Conservation (phyloP, 169 alveolate species). For the Eimeria maxima region DNA sequence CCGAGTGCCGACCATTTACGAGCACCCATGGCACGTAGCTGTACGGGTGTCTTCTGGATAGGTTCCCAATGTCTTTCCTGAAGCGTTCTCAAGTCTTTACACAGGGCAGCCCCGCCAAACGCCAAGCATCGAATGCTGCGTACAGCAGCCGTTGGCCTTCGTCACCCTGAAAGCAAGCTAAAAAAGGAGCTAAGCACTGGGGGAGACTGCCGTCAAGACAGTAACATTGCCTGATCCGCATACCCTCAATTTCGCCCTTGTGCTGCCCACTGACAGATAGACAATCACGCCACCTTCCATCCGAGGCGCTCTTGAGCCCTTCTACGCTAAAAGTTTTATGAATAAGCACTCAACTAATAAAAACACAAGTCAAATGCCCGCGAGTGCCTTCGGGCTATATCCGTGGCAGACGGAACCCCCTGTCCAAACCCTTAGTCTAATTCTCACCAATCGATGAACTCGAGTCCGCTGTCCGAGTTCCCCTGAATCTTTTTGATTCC, state of each 20-base stretch:
- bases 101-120: not conserved
- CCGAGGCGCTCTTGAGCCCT: slow-evolving; percentile 17
- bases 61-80: slow-evolving; percentile 49
- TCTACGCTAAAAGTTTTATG: slow-evolving; percentile 11
- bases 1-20: slow-evolving; percentile 23
- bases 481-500: slow-evolving; percentile 47
- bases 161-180: slow-evolving; percentile 62
- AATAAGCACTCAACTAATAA: no score
- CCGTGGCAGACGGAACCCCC: no score
- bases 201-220: no score
- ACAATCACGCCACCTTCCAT: slow-evolving; percentile 40
- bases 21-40: slow-evolving; percentile 54
- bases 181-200: not conserved
- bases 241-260: slow-evolving; percentile 35
- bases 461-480: slow-evolving; percentile 28
- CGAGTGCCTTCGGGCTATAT: no score
- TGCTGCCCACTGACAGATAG: slow-evolving; percentile 12
- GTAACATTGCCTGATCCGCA: not conserved
- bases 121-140: not conserved
- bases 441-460: slow-evolving; percentile 52
- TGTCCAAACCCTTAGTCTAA: not conserved
- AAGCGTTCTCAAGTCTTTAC: not conserved
- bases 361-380: no score
- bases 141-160: slow-evolving; percentile 51
- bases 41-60: not conserved